These are phyloP conservation scores for Vitellaria paradoxa DNA, from an alignment of 179 eudicot species.

Conservation along the genomic window DNA sequence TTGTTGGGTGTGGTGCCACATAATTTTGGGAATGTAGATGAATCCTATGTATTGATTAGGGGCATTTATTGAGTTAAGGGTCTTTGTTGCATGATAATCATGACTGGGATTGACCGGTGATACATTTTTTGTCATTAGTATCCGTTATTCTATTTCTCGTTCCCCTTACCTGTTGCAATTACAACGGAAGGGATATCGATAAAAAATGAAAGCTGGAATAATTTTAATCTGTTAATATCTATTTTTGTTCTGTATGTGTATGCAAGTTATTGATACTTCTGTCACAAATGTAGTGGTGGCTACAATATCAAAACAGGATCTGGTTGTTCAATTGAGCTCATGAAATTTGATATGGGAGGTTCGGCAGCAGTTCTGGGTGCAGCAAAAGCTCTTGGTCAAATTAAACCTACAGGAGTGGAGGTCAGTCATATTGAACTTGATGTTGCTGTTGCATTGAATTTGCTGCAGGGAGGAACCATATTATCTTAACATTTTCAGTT, in stretches of 20 bases:
- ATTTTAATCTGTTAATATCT: neutral
- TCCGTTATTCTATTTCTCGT: neutral
- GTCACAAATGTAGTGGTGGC: slow-evolving; percentile 65
- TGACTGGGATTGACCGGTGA: neutral
- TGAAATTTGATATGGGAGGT: slow-evolving; percentile 98
- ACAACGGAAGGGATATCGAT: neutral
- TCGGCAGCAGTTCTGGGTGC: slow-evolving; percentile 94
- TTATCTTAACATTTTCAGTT: neutral
- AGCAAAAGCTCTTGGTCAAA: slow-evolving; percentile 94
- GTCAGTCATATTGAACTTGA: slow-evolving; percentile 31
- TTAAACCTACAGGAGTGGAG: slow-evolving; percentile 95
- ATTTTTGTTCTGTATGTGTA: neutral
- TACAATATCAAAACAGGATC: slow-evolving; percentile 95
- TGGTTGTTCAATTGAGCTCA: slow-evolving; percentile 84
- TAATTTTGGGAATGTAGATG: neutral
- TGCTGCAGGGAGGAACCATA: neutral
- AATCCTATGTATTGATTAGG: neutral
- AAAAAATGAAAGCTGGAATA: neutral
- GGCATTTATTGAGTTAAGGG: neutral
- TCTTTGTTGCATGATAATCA: neutral
- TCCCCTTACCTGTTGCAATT: neutral
- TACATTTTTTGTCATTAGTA: neutral
- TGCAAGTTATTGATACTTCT: slow-evolving; percentile 1
- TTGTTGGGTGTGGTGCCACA: neutral
- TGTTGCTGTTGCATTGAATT: neutral